Base-by-base conservation (phyloP, 176 grass and related monocot genomes). In the Miscanthus lutarioriparius region DNA sequence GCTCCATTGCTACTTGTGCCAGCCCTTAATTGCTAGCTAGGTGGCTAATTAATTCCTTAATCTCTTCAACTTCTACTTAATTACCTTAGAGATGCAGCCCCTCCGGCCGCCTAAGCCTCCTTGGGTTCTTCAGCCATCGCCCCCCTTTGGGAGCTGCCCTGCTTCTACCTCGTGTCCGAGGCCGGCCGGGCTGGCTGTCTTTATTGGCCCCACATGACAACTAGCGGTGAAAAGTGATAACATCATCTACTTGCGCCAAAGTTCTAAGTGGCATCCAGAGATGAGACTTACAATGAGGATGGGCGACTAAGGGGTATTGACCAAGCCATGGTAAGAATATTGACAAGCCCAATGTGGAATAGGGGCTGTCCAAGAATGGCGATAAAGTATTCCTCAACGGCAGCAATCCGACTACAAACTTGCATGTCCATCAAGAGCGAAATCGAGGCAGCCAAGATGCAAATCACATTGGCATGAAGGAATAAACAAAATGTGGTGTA, bases 391-490 rank as follows among this genome's bases (percentile, higher is more conserved):
- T 51, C 25, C 14, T 74, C 3, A 17, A 49, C 0, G 16, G 26
- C 44, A 75, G 47, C 73, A 75, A 22, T 54, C 17, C 6, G 5
- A 54, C 73, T 54, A 3, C 9, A 54, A 53, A 75, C 27, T 75
- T 54, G 73, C 26, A 51, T 75, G 27, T 12, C 27, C 26, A 74
- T 51, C 16, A 2, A 75, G 28, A 75, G n/a, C 7, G 47, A 75
- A 75, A 54, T 22, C 15, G 1, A 75, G 45, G 11, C 47, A 54
- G 73, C 3, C 27, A 75, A 75, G 47, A 75, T 1, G 8, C 26
- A 75, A 51, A 80, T 14, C 6, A 49, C 58, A 83, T 64, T 74
- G 80, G 80, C 53, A 36, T 74, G 32, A 43, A 3, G 30, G 28
- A 13, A 37, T 65, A 33, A 32, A 30, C 22, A 51, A 78, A 77